Conservation (phyloP, 441 rosid genomes). For the Adansonia gregorii region DNA sequence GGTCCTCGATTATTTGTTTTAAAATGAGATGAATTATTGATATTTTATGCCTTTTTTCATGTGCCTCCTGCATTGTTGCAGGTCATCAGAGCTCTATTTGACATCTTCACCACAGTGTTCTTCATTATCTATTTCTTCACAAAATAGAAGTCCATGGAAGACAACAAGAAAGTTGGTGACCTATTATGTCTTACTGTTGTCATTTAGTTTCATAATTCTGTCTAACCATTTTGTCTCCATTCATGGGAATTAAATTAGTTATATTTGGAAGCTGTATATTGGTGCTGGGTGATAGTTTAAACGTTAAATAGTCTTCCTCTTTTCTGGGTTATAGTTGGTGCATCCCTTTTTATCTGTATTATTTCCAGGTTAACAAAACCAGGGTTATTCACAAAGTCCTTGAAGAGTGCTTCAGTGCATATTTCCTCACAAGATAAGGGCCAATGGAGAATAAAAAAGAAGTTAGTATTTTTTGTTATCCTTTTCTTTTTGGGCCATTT, state of each 20-base stretch:
- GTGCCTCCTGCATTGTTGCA: slow-evolving; percentile 35
- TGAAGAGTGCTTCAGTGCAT: slow-evolving; percentile 48
- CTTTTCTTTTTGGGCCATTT: neutral
- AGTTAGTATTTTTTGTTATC: slow-evolving; percentile 42
- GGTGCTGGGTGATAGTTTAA: slow-evolving; percentile 7
- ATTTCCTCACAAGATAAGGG: slow-evolving; percentile 49
- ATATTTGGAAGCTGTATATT: slow-evolving; percentile 12
- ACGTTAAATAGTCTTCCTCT: neutral
- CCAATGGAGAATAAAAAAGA: slow-evolving; percentile 52
- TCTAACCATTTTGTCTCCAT: slow-evolving; percentile 18
- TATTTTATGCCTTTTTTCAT: neutral
- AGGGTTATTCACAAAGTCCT: slow-evolving; percentile 35
- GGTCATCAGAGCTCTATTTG: slow-evolving; percentile 52
- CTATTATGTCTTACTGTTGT: slow-evolving; percentile 14
- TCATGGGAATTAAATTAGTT: slow-evolving; percentile 24
- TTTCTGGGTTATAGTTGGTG: slow-evolving; percentile 1
- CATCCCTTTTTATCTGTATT: slow-evolving; percentile 16
- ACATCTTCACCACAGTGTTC: slow-evolving; percentile 47
- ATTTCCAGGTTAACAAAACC: slow-evolving; percentile 46
- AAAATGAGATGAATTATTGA: slow-evolving; percentile 8
- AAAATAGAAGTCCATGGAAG: slow-evolving; percentile 51
- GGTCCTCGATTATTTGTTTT: neutral
- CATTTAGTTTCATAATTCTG: slow-evolving; percentile 9
- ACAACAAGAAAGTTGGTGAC: slow-evolving; percentile 53
- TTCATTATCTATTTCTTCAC: slow-evolving; percentile 50